Conservation (phyloP, 2,329 filamentous ascomycete genomes). For the Colletotrichum sp. region DNA sequence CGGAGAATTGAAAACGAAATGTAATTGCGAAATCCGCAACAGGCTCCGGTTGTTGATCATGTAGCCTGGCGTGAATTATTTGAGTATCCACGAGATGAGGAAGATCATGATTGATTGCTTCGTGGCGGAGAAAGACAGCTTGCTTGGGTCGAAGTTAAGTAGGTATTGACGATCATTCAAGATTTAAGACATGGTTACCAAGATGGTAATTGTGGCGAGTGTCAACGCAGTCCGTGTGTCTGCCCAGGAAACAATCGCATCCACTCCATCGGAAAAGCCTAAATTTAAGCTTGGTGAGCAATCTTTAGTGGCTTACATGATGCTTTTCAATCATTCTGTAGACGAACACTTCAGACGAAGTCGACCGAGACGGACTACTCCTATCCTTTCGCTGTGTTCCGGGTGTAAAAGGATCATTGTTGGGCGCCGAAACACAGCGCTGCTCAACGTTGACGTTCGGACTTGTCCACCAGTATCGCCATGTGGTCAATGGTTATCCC, state of each 20-base stretch:
- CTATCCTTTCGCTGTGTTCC: neutral
- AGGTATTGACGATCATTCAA: neutral
- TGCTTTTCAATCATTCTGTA: neutral
- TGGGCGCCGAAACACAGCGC: neutral
- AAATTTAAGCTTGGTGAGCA: neutral
- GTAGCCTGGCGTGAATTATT: neutral
- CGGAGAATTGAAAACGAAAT: neutral
- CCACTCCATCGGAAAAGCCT: neutral
- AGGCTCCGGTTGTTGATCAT: neutral
- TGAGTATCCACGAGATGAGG: neutral
- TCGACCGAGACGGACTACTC: neutral
- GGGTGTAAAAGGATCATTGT: neutral
- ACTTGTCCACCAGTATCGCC: neutral
- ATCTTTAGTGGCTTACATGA: neutral
- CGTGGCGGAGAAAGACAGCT: neutral
- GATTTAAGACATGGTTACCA: neutral
- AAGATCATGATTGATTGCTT: neutral
- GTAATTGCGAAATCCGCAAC: neutral
- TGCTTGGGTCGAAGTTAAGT: neutral
- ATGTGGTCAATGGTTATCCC: neutral
- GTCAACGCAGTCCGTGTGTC: neutral
- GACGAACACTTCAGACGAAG: neutral
- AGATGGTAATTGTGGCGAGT: neutral
- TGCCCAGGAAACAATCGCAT: neutral
- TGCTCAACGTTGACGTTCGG: neutral